Evolutionary conservation across 108 stramenopile species (phyloP), one percentile per base, ranked within the genome.

Genomic region (Craspedostauros australis): DNA sequence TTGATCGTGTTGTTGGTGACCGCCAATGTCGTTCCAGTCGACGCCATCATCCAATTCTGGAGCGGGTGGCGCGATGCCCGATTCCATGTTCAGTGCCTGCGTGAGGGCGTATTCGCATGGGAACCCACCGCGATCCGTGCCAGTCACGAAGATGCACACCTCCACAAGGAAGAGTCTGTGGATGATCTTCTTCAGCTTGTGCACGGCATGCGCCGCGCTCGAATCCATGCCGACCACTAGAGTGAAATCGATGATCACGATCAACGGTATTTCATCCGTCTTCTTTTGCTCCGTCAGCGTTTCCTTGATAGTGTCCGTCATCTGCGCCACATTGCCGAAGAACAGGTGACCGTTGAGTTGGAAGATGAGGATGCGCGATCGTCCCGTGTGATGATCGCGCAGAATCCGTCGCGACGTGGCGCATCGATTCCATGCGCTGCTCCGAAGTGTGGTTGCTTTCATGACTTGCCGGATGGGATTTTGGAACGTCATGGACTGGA

Each of bases 181-280:
- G 5, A 88, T 66, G 14, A 60, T 54, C 14, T 57, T 46, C 42
- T 84, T 80, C 29, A 88, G 57, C 36, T 88, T 88, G 24, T 64
- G 67, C 31, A 88, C 65, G 15, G 83, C 62, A 46, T 84, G 83
- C 23, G 83, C 87, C 8, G 82, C 80, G 3, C 76, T 79, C n/a
- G 78, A 79, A 49, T 91, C 84, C 40, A 91, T 74, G 33, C 84
- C 84, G 0, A 76, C 54, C 8, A 91, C 88, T 11, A 73, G 41
- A 0, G 76, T 66, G 54, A 91, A 86, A 45, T 86, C 82, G 21
- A 91, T 52, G 37, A 91, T 86, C 24, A 86, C 77, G 18, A 84
- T 68, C 24, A 70, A 46, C 1, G 76, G 75, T 21, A 62, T 34
- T 24, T 71, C 66, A 11, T 52, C 66, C 2, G 52, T 41, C 2